Percentiles rank a stretch among this genome's conserved stretches.
Conservation (phyloP, 202 grass and related monocot genomes). For the Carex sylvatica region DNA sequence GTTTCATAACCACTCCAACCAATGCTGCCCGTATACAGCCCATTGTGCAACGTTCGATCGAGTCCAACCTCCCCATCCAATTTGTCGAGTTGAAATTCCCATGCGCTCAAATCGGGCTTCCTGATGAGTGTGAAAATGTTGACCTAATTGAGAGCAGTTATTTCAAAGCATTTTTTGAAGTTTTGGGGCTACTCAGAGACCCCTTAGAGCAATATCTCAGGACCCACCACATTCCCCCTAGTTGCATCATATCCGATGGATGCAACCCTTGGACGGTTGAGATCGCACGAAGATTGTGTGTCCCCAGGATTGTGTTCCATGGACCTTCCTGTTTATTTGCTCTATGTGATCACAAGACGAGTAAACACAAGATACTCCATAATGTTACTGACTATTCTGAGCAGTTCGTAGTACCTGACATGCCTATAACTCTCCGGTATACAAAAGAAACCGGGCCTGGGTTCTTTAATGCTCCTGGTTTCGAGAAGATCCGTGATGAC, state of each 20-base stretch:
- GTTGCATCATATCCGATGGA: conserved; percentile 48
- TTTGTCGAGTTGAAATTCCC: conserved; percentile 43
- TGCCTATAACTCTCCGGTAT: conserved; percentile 29
- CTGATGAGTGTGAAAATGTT: conserved; percentile 34
- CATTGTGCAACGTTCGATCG: conserved; percentile 12
- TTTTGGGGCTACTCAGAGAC: conserved; percentile 22
- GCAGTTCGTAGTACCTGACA: conserved; percentile 45
- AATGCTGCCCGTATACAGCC: conserved; percentile 34
- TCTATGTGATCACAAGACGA: conserved; percentile 26
- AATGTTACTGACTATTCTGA: conserved; percentile 26
- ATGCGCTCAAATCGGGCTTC: conserved; percentile 26
- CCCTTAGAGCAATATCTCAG: conserved; percentile 46
- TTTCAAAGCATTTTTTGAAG: conserved; percentile 32
- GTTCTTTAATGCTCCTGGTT: conserved; percentile 32
- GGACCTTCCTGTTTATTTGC: conserved; percentile 35
- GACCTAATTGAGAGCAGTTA: conserved; percentile 30
- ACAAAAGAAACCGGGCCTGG: conserved; percentile 30
- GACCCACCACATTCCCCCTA: conserved; percentile 27
- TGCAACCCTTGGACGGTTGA: conserved; percentile 27
- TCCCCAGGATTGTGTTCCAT: conserved; percentile 44
- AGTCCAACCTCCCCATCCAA: conserved; percentile 27
- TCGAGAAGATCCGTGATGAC: conserved; percentile 23
- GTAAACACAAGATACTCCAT: conserved; percentile 24
- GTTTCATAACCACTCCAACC: conserved; percentile 38
- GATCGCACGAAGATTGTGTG: conserved; percentile 19